Base-by-base conservation (phyloP, 2,329 filamentous ascomycete genomes). In the Talaromyces albobiverticillius region DNA sequence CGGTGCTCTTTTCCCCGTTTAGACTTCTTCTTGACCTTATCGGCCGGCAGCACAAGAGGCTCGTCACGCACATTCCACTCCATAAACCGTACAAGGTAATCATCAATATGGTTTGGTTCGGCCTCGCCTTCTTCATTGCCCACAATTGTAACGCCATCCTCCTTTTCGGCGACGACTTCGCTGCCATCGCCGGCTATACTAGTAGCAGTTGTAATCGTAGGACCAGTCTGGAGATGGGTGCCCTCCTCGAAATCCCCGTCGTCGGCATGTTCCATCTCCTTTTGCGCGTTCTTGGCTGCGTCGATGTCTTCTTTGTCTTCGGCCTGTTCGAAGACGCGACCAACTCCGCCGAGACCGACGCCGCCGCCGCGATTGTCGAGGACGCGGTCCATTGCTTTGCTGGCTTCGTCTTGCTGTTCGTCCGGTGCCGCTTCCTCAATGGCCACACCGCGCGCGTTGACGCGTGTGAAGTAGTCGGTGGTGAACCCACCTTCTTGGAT, bases 401-500 rank as follows among this genome's bases (percentile, higher is more conserved):
- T 88, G 2, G 89, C 89, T 48, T 89, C 88, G 20, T 87, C 86
- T 56, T 88, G 83, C 0, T 79, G 41, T 26, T 55, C 79, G 61
- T 85, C 82, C n/a, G 82, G 79, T 22, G 83, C 74, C 32, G 73
- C 71, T 29, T 82, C 80, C 51, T 80, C 82, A 23, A 90, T 77
- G n/a, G n/a, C n/a, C 48, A 89, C 85, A 57, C 90, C 88, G 34
- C 83, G 80, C 48, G 87, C 85, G 2, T 82, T 76, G 41, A 89
- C 78, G 63, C 87, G 90, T 64, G 91, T 91, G 73, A 96, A 93
- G 69, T 96, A 92, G 65, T 99, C 94, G 0, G 94, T 99, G 0
- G 93, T 99, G 70, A 99, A 99, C 61, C 93, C 91, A 59, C 94
- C 94, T 69, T 97, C 94, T 67, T 99, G 95, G 61, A 99, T 99